phyloP scores from a whole-genome alignment of 2,329 filamentous ascomycete species.

The Phyllosticta citriasiana region DNA sequence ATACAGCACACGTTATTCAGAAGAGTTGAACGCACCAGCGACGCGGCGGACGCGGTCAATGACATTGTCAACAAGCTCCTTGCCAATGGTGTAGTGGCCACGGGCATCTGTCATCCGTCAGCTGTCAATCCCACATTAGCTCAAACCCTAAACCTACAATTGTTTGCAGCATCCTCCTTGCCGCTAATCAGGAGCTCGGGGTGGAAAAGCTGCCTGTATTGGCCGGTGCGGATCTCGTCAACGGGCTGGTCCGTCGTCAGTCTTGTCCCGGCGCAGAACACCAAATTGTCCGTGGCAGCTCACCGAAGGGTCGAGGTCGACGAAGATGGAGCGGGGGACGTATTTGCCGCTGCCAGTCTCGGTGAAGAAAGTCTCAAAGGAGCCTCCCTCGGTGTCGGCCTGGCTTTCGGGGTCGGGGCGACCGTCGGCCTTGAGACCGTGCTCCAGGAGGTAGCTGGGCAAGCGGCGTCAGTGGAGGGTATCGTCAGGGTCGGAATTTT shows the following conservation, averaged over 20 bases:
- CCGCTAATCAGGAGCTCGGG: slow-evolving; percentile 99
- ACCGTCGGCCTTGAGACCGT: slow-evolving; percentile 57
- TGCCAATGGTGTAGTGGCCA: slow-evolving; percentile 98
- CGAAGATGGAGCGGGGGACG: slow-evolving; percentile 97
- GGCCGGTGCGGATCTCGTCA: slow-evolving; percentile 95
- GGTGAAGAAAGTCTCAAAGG: slow-evolving; percentile 96
- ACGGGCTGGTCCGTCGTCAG: slow-evolving; percentile 35
- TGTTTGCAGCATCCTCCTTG: slow-evolving; percentile 99
- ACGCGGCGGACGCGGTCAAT: slow-evolving; percentile 96
- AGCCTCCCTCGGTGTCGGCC: slow-evolving; percentile 86
- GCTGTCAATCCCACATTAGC: not conserved
- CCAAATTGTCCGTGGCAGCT: not conserved
- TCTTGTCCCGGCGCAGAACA: not conserved
- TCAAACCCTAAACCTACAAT: slow-evolving; percentile 34
- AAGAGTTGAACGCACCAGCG: slow-evolving; percentile 38
- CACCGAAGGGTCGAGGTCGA: slow-evolving; percentile 98
- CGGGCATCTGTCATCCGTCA: slow-evolving; percentile 57
- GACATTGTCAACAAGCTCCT: slow-evolving; percentile 97
- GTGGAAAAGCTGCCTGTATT: slow-evolving; percentile 96
- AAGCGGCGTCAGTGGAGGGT: slow-evolving; percentile 10
- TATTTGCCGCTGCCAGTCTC: slow-evolving; percentile 99
- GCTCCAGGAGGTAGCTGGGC: slow-evolving; percentile 59
- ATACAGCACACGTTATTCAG: not conserved
- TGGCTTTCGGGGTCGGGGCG: slow-evolving; percentile 44
- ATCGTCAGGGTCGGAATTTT: slow-evolving; percentile 14